phyloP scores from a whole-genome alignment of 768 basidiomycete species.

The Agrocybe chaxingu region DNA sequence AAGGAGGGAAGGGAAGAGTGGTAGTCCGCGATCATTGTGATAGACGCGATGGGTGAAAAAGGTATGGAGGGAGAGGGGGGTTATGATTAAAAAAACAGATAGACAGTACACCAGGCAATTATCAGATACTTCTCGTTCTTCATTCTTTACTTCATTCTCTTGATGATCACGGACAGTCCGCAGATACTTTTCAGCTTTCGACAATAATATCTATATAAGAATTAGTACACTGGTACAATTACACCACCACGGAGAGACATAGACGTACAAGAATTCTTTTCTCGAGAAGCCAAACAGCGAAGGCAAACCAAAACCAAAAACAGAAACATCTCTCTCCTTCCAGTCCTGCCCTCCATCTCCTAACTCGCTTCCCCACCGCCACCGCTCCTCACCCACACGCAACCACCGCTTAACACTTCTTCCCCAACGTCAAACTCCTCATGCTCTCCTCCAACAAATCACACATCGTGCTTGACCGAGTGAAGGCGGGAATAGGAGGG shows the following conservation, averaged over 20 bases:
- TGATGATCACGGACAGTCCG: neutral
- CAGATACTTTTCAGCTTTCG: neutral
- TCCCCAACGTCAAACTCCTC: constrained; percentile 58
- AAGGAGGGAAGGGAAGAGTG: neutral
- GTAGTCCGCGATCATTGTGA: neutral
- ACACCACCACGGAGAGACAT: no score
- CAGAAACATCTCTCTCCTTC: neutral
- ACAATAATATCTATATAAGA: no score
- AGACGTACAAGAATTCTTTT: no score
- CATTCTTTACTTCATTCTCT: neutral
- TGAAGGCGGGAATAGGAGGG: no score
- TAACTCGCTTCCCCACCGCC: neutral
- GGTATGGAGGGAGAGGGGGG: neutral
- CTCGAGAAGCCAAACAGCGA: no score
- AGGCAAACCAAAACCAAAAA: no score
- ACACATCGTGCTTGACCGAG: constrained; percentile 11
- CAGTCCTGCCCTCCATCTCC: neutral
- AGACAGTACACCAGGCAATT: neutral
- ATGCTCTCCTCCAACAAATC: constrained; percentile 65
- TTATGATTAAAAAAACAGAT: neutral
- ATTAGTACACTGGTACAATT: no score
- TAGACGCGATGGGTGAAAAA: neutral
- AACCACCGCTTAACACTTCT: constrained; percentile 35
- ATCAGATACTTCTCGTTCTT: neutral
- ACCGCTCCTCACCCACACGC: neutral